Evolutionary conservation across 495 filamentous ascomycete genomes (phyloP).

Genomic region (Sabuloglossum arenarium): DNA sequence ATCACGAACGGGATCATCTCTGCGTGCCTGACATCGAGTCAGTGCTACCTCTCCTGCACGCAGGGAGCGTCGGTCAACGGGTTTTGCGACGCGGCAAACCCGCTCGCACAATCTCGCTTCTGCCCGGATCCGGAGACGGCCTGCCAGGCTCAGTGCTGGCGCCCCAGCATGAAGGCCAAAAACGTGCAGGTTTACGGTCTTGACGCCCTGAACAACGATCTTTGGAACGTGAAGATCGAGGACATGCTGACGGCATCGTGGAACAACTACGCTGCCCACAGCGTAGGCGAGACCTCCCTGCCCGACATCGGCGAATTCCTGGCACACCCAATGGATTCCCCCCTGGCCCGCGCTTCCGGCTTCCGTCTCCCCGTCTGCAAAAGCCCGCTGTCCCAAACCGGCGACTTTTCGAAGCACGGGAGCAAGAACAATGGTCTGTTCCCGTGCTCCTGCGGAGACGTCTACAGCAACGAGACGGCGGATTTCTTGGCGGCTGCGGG

Average conservation of each 20-base stretch:
- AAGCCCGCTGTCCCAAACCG: neutral
- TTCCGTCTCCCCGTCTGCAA: neutral
- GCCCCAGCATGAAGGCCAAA: neutral
- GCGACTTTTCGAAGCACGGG: neutral
- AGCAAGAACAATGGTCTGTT: neutral
- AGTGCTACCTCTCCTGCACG: neutral
- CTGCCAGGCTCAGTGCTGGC: neutral
- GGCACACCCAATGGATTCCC: neutral
- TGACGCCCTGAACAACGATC: neutral
- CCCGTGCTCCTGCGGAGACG: neutral
- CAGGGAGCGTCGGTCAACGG: neutral
- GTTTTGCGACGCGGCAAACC: neutral
- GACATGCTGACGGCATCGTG: neutral
- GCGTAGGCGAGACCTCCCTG: neutral
- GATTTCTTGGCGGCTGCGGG: neutral
- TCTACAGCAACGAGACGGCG: neutral
- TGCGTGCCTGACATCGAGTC: neutral
- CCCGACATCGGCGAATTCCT: neutral
- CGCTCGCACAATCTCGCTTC: neutral
- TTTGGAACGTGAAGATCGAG: neutral
- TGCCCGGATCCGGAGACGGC: neutral
- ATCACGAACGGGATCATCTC: neutral
- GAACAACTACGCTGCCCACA: neutral
- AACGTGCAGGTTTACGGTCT: neutral
- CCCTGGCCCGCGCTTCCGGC: neutral